Base-by-base conservation (phyloP, 345 rosid genomes). In the Noccaea caerulescens region DNA sequence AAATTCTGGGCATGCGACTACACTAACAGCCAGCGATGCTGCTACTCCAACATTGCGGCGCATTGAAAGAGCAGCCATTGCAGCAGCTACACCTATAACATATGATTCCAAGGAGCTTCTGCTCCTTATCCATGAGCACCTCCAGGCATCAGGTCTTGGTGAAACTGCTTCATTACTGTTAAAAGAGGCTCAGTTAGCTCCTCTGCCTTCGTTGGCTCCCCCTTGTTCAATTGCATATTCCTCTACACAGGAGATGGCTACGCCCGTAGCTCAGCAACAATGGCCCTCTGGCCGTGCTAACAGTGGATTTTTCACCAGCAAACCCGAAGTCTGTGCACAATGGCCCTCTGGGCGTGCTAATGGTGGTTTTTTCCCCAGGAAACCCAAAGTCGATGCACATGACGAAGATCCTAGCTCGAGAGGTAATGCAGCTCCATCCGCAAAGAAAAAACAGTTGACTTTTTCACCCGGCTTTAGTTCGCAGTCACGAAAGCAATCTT, bases 31-130 rank as follows among this genome's bases (percentile, higher is more conserved):
- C 49, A 91, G 95, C 12, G 99, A 94, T 88, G 99, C 99, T 69
- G 97, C 99, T 63, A 94, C 91, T 58, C 99, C 99, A 36, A 91
- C 99, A 41, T 67, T 94, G 76, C 86, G 89, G 76, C 99, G 99
- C 76, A 94, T 94, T 51, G 99, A 94, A 78, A 87, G 99, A 85
- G 99, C 97, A 12, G 99, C 99, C 69, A 86, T 94, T 33, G 99
- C 97, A 41, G 97, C 97, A 58, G 99, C 99, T 6, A 94, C 99
- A 59, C 99, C 99, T 64, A 91, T 94, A 63, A 84, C 93, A 62
- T 94, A 91, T 69, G 93, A 94, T 76, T 59, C 72, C 79, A 91
- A 96, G 88, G 98, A 93, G 82, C 96, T 93, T 58, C 80, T 93
- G 58, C 94, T 82, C 30, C 97, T 94, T 69, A 88, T 94, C 27